phyloP scores from a whole-genome alignment of 2,329 filamentous ascomycete species.

The Cladosporium halotolerans region DNA sequence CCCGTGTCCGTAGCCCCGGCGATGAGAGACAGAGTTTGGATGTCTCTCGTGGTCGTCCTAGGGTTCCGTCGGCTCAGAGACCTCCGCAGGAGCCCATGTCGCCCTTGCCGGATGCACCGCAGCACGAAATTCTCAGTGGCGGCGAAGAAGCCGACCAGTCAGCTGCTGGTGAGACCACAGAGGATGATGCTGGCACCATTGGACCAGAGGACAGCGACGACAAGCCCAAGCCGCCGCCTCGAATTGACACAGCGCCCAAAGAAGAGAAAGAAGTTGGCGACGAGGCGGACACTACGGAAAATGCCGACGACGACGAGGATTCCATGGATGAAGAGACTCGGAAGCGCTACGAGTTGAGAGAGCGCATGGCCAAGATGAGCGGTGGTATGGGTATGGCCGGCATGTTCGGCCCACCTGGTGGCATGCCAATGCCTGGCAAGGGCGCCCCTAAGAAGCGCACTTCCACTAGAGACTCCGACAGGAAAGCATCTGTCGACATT shows the following conservation, averaged over 20 bases:
- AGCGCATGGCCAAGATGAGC: constrained; percentile 97
- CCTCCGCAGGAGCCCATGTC: constrained; percentile 34
- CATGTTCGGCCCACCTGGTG: constrained; percentile 73
- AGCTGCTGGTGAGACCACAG: constrained; percentile 54
- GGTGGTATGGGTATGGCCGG: constrained; percentile 95
- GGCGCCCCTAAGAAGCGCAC: constrained; percentile 42
- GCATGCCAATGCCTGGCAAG: constrained; percentile 54
- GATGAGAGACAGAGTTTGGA: constrained; percentile 36
- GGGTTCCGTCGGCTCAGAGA: constrained; percentile 31
- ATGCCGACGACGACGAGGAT: constrained; percentile 67
- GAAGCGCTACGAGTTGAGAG: constrained; percentile 79
- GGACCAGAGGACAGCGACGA: constrained; percentile 72
- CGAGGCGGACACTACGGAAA: constrained; percentile 42
- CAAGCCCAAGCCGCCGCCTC: constrained; percentile 38
- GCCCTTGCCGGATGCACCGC: constrained; percentile 29
- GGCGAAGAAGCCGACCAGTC: constrained; percentile 62
- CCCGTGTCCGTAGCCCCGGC: constrained; percentile 29
- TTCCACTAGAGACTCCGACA: constrained; percentile 30
- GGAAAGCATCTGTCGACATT: neutral
- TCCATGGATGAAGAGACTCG: constrained; percentile 82
- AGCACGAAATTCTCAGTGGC: constrained; percentile 53
- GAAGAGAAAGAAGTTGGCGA: constrained; percentile 43
- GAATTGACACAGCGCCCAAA: constrained; percentile 36
- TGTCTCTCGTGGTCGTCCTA: constrained; percentile 27
- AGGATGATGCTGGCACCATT: constrained; percentile 55